phyloP scores from a whole-genome alignment of 2,329 filamentous ascomycete genomes.

The Claviceps capensis region DNA sequence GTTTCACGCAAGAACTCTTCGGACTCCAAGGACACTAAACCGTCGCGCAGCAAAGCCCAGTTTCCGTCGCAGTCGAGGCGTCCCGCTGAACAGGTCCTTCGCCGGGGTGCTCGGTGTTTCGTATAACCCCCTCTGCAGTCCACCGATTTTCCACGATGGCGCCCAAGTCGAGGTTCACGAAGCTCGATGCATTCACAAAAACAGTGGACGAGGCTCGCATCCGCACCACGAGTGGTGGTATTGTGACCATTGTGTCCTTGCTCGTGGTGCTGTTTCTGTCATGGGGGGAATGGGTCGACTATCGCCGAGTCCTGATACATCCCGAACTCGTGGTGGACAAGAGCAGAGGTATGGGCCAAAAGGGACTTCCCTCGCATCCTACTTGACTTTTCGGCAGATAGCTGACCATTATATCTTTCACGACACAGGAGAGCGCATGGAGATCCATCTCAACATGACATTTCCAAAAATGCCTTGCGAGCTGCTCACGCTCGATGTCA shows the following conservation, averaged over 20 bases:
- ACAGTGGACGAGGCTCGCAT: slow-evolving; percentile 96
- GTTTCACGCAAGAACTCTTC: background rate
- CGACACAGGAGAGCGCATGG: slow-evolving; percentile 81
- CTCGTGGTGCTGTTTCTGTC: slow-evolving; percentile 78
- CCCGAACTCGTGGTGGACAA: slow-evolving; percentile 95
- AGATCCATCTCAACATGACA: slow-evolving; percentile 94
- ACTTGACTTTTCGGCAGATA: too few relatives aligned
- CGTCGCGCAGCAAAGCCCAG: background rate
- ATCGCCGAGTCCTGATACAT: slow-evolving; percentile 70
- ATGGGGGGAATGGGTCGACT: slow-evolving; percentile 94
- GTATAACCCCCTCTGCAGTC: background rate
- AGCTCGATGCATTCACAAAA: slow-evolving; percentile 97
- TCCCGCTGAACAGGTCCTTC: background rate
- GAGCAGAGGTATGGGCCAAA: slow-evolving; percentile 55
- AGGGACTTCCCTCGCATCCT: background rate
- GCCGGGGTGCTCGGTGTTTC: background rate
- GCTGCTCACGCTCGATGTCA: slow-evolving; percentile 89
- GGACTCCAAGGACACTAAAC: background rate
- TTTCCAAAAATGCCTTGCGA: slow-evolving; percentile 93
- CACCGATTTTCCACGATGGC: slow-evolving; percentile 44
- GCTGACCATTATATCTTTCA: slow-evolving; percentile 7
- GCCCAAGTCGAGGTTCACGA: slow-evolving; percentile 83
- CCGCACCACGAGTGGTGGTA: slow-evolving; percentile 85
- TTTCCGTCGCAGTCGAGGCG: background rate
- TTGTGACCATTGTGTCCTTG: slow-evolving; percentile 86